phyloP scores from a whole-genome alignment of 2,329 filamentous ascomycete genomes.

The Coniosporium tulheliwenetii region DNA sequence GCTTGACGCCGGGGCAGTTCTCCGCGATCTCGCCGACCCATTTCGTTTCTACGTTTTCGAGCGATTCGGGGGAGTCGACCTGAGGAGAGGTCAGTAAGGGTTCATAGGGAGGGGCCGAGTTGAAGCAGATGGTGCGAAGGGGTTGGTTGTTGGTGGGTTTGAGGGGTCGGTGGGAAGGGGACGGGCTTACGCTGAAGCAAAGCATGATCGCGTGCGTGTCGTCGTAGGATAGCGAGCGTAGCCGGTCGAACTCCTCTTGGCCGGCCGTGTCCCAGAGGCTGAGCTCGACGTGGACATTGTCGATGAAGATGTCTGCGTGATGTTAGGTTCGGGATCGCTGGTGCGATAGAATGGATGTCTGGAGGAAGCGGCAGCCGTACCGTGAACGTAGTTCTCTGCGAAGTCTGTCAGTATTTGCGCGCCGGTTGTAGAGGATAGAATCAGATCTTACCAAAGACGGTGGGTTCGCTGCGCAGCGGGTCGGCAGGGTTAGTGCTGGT shows the following conservation, averaged over 20 bases:
- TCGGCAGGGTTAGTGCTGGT: constrained; percentile 3
- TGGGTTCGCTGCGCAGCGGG: constrained; percentile 54
- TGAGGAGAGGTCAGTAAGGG: constrained; percentile 10
- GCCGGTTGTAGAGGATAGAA: constrained; percentile 2
- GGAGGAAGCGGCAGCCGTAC: constrained; percentile 34
- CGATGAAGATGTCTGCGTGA: constrained; percentile 80
- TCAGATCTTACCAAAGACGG: constrained; percentile 53
- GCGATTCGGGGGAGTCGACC: constrained; percentile 86
- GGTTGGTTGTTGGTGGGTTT: not conserved
- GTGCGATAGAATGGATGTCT: not conserved
- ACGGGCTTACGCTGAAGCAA: constrained; percentile 60
- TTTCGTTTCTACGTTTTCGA: constrained; percentile 97
- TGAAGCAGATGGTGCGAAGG: not conserved
- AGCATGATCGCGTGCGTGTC: constrained; percentile 98
- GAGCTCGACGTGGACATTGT: constrained; percentile 90
- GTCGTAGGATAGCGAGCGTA: constrained; percentile 91
- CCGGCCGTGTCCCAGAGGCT: constrained; percentile 97
- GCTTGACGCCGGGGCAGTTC: constrained; percentile 88
- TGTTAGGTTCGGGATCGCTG: not conserved
- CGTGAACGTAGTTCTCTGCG: constrained; percentile 90
- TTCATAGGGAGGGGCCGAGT: not conserved
- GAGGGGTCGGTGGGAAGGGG: not conserved
- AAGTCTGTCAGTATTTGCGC: constrained; percentile 13
- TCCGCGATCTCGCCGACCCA: constrained; percentile 97
- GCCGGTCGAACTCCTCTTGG: constrained; percentile 95